Evolutionary conservation across 1,284 basidiomycete genomes (phyloP), one percentile per base, ranked within the genome.

Genomic region (Cerioporus squamosus): DNA sequence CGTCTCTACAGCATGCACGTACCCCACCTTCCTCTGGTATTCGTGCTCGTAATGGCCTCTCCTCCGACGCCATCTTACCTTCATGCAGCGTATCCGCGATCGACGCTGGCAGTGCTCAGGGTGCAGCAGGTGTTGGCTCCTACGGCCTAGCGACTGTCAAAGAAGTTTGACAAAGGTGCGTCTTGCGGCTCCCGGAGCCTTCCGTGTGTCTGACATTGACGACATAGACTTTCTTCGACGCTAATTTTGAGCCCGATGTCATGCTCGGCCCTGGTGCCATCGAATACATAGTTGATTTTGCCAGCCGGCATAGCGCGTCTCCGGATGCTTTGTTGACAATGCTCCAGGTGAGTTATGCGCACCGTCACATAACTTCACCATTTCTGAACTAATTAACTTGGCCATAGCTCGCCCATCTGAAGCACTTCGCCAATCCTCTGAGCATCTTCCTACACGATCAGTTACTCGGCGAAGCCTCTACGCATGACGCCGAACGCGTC

Each of bases 361-460:
- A n/a, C n/a, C n/a, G n/a, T n/a, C n/a, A 44, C 48, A 47, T 17
- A 45, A n/a, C 8, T 36, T 45, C 14, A 6, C n/a, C 3, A 10
- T 36, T 36, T 4, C n/a, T 42, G 40, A 7, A 20, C 29, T 18
- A 7, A 44, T n/a, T 6, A 15, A 4, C 6, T 3, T 7, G 17
- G 8, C 3, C 2, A 18, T 59, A 91, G 87, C 72, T 91, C 5
- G 76, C 78, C 0, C 76, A 88, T 64, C 72, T 91, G 68, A 87
- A 87, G 58, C 90, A 92, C 68, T 90, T 89, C 61, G 76, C 81
- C 22, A 82, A 88, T 26, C 83, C 86, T 0, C 70, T 90, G 8
- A 79, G 81, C 2, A 51, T 79, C 14, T 75, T 90, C 31, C 65
- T 74, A 15, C 69, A 70, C 31, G 63, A 80, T 71, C 47, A 74